A percentile compares a stretch with the other conserved stretches of the same genome.
Evolutionary conservation across 306 rosid genomes (phyloP).

Genomic region (Citrullus amarus): DNA sequence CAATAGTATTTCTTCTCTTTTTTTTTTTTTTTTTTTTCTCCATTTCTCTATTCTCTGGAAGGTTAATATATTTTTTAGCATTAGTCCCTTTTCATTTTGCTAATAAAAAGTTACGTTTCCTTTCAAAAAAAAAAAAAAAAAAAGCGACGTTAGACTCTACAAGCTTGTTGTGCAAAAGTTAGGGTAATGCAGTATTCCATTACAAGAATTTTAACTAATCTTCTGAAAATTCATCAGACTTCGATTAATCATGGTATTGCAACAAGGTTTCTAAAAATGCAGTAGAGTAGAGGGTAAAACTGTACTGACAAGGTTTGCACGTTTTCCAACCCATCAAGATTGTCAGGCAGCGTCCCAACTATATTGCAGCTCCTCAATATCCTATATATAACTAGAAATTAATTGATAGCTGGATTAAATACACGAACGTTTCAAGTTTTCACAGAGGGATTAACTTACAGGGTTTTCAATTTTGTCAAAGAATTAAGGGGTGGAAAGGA

Average conservation of each 20-base stretch:
- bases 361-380: conserved; percentile 64
- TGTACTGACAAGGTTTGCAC: conserved; percentile 37
- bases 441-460: conserved; percentile 33
- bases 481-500: conserved; percentile 32
- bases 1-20: too few species aligned
- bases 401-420: background rate
- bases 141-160: background rate
- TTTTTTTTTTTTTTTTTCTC: too few species aligned
- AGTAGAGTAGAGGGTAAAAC: background rate
- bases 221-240: background rate
- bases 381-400: conserved; percentile 25
- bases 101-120: too few species aligned
- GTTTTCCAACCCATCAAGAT: conserved; percentile 16
- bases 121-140: too few species aligned
- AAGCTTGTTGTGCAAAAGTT: background rate
- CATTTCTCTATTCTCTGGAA: too few species aligned
- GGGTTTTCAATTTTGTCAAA: conserved; percentile 6
- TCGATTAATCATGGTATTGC: background rate
- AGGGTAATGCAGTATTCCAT: background rate
- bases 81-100: too few species aligned
- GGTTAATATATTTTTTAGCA: too few species aligned
- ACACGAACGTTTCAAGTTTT: background rate
- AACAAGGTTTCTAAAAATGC: background rate
- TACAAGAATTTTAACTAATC: background rate
- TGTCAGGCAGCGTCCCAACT: conserved; percentile 31